A percentile compares a stretch with the other conserved stretches of the same genome.
phyloP scores from a whole-genome alignment of 1,284 basidiomycete species.

The Trichosporon ovoides region DNA sequence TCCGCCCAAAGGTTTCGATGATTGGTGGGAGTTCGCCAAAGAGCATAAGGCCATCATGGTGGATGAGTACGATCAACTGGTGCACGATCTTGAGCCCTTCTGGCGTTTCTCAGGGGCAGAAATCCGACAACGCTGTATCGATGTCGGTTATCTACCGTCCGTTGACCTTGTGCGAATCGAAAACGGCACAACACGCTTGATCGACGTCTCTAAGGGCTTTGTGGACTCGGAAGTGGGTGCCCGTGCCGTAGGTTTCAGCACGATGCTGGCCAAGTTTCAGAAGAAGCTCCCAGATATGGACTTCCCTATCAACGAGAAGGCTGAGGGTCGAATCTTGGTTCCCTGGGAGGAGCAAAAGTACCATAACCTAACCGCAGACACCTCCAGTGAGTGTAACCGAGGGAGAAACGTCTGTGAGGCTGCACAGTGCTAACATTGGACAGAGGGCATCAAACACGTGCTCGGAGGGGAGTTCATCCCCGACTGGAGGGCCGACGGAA shows the following conservation, averaged over 20 bases:
- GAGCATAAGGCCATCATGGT: conserved; percentile 69
- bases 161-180: conserved; percentile 77
- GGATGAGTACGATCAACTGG: conserved; percentile 85
- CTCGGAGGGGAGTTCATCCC: conserved; percentile 65
- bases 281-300: conserved; percentile 79
- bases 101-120: conserved; percentile 67
- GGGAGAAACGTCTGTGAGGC: conserved; percentile 3
- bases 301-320: conserved; percentile 82
- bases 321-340: conserved; percentile 83
- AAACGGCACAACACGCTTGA: conserved; percentile 58
- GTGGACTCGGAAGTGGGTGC: conserved; percentile 66
- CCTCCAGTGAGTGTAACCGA: conserved; percentile 43
- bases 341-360: conserved; percentile 73
- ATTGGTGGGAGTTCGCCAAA: conserved; percentile 79
- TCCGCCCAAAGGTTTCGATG: conserved; percentile 84
- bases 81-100: conserved; percentile 73
- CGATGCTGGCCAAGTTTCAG: conserved; percentile 68
- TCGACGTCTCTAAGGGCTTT: conserved; percentile 60
- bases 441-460: conserved; percentile 59
- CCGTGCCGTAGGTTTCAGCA: conserved; percentile 67
- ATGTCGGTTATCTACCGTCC: conserved; percentile 71
- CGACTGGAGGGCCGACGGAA: conserved; percentile 77
- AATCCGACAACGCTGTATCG: conserved; percentile 62
- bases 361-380: conserved; percentile 60
- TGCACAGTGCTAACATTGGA: neutral